A percentile compares a stretch with the other conserved stretches of the same genome.
These are phyloP conservation scores for Musa troglodytarum DNA, from an alignment of 176 grass and related monocot species.

Conservation along the genomic window DNA sequence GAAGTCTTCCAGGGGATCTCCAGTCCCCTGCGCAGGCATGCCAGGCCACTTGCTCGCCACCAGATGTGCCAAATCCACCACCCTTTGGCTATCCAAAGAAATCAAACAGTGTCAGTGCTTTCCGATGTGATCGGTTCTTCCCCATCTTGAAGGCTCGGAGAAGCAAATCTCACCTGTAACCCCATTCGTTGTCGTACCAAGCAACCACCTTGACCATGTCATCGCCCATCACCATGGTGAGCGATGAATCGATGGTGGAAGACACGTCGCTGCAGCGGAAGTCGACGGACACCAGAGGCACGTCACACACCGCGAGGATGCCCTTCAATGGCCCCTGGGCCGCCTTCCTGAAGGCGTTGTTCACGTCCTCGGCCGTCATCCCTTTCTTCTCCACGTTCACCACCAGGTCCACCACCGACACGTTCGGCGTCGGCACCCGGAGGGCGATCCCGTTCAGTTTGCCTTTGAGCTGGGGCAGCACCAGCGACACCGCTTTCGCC, in stretches of 20 bases:
- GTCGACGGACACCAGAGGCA: slow-evolving; percentile 88
- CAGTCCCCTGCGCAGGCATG: slow-evolving; percentile 23
- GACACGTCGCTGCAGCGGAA: slow-evolving; percentile 91
- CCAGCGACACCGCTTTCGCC: slow-evolving; percentile 81
- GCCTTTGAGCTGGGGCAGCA: slow-evolving; percentile 89
- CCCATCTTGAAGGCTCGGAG: too few relatives aligned
- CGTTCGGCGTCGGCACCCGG: slow-evolving; percentile 93
- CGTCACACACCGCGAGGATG: slow-evolving; percentile 72
- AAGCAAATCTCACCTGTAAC: slow-evolving; percentile 60
- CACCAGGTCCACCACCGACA: slow-evolving; percentile 92
- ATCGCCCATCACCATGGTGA: slow-evolving; percentile 98
- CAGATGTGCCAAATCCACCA: slow-evolving; percentile 81
- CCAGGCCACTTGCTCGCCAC: slow-evolving; percentile 89
- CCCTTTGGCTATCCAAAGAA: slow-evolving; percentile 55
- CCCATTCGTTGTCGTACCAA: slow-evolving; percentile 99
- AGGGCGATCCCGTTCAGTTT: slow-evolving; percentile 99
- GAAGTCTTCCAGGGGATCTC: slow-evolving; percentile 91
- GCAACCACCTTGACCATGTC: slow-evolving; percentile 99
- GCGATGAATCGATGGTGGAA: slow-evolving; percentile 69
- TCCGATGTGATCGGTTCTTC: too few relatives aligned
- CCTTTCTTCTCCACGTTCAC: slow-evolving; percentile 85
- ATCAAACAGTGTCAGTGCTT: neutral
- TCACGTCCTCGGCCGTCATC: slow-evolving; percentile 77
- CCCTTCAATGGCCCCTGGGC: slow-evolving; percentile 66
- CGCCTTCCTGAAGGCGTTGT: slow-evolving; percentile 64